Conservation (phyloP, 768 basidiomycete species). For the Lepiota venenata region DNA sequence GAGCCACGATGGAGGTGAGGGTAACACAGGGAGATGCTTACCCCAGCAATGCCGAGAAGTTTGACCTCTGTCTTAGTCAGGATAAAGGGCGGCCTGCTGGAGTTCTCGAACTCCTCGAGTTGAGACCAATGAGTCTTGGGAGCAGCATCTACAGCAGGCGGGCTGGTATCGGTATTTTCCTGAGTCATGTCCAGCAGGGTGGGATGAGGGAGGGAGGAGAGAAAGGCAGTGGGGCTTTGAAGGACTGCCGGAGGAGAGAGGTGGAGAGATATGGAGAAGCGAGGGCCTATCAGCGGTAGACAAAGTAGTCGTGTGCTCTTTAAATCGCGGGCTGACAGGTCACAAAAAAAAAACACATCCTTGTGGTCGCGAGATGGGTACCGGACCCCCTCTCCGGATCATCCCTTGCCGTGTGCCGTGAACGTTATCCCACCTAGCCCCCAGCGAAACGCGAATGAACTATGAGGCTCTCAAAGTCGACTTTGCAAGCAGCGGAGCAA, state of each 20-base stretch:
- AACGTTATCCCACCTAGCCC: no score
- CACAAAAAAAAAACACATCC: neutral
- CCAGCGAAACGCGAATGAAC: no score
- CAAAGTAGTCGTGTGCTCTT: neutral
- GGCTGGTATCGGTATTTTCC: neutral
- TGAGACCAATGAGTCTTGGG: conserved; percentile 7
- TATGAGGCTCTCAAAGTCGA: no score
- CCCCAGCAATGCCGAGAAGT: conserved; percentile 58
- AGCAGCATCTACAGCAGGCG: neutral
- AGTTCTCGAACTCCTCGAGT: conserved; percentile 24
- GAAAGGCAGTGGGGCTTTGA: neutral
- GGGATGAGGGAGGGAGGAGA: neutral
- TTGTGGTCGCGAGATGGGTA: neutral
- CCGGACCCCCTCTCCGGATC: neutral
- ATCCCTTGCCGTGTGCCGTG: neutral
- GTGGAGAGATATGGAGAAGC: neutral
- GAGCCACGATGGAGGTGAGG: neutral
- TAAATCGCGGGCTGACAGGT: conserved; percentile 6
- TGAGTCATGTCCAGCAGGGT: neutral
- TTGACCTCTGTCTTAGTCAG: conserved; percentile 48
- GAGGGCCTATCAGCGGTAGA: neutral
- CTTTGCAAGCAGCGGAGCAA: no score
- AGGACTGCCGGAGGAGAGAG: neutral
- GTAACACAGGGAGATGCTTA: conserved; percentile 30
- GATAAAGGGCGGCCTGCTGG: conserved; percentile 23